Conservation (phyloP, 371 early-diverging fungal genomes). For the Mortierella sp. region DNA sequence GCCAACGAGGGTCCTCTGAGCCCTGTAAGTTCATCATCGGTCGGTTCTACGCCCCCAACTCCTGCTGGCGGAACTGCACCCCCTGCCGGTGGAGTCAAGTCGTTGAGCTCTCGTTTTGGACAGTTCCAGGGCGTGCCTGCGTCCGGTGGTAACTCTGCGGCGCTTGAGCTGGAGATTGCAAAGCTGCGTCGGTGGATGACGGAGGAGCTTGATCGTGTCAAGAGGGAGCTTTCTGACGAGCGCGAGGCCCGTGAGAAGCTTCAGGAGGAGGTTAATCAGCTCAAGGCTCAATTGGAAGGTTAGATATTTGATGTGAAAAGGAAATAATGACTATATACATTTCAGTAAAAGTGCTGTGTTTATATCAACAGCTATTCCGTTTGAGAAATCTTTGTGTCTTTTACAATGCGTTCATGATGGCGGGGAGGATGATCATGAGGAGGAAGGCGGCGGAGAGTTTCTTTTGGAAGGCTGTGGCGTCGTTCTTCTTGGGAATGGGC, state of each 20-base stretch:
- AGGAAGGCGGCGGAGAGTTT: too few relatives aligned
- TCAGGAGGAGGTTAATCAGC: conserved; percentile 61
- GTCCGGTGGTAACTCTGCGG: conserved; percentile 63
- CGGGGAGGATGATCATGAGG: too few relatives aligned
- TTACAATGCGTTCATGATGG: too few relatives aligned
- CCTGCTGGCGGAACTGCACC: conserved; percentile 56
- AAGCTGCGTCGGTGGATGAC: conserved; percentile 70
- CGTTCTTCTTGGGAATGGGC: too few relatives aligned
- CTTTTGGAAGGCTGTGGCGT: too few relatives aligned
- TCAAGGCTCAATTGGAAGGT: conserved; percentile 43
- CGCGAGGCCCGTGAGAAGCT: conserved; percentile 63
- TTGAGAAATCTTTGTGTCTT: too few relatives aligned
- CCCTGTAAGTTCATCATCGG: conserved; percentile 44
- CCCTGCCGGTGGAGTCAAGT: conserved; percentile 68
- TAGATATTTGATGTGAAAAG: background rate
- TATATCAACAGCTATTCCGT: too few relatives aligned
- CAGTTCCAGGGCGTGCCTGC: conserved; percentile 63
- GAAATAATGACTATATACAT: background rate
- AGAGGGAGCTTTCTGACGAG: conserved; percentile 68
- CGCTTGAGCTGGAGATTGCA: conserved; percentile 63
- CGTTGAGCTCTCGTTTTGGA: conserved; percentile 67
- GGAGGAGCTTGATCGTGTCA: conserved; percentile 68
- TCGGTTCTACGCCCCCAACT: conserved; percentile 33
- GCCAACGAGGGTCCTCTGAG: conserved; percentile 54
- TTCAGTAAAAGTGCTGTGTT: background rate